Conservation (phyloP, 176 grass and related monocot species). For the Zea mays region DNA sequence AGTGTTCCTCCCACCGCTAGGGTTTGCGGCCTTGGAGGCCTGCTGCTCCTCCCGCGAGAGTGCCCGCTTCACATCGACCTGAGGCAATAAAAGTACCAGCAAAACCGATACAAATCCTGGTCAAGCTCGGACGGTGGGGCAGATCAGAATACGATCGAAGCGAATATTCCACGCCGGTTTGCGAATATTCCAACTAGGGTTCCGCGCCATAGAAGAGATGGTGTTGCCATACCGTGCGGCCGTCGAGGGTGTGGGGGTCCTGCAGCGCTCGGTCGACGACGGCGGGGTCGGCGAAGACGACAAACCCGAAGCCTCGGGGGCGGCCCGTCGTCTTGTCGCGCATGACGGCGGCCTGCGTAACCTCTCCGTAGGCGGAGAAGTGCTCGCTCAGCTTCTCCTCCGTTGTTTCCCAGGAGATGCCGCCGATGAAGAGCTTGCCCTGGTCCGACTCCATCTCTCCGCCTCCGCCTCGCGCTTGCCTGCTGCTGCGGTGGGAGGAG, state of each 20-base stretch:
- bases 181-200: slow-evolving; percentile 49
- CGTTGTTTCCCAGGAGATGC: slow-evolving; percentile 98
- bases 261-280: slow-evolving; percentile 79
- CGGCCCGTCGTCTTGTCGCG: slow-evolving; percentile 87
- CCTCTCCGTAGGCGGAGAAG: slow-evolving; percentile 79
- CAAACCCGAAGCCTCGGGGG: slow-evolving; percentile 95
- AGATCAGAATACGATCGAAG: slow-evolving; percentile 26
- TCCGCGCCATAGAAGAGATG: not conserved
- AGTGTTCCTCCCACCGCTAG: slow-evolving; percentile 46
- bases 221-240: slow-evolving; percentile 58
- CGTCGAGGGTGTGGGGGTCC: slow-evolving; percentile 87
- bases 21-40: slow-evolving; percentile 65
- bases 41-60: slow-evolving; percentile 97
- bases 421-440: slow-evolving; percentile 97
- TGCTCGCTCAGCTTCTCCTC: slow-evolving; percentile 94
- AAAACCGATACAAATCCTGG: slow-evolving; percentile 15
- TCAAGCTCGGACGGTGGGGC: not conserved
- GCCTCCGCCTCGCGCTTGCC: slow-evolving; percentile 27
- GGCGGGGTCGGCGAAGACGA: slow-evolving; percentile 83
- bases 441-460: slow-evolving; percentile 87
- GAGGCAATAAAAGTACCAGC: slow-evolving; percentile 32
- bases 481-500: slow-evolving; percentile 1
- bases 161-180: slow-evolving; percentile 28
- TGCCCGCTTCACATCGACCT: slow-evolving; percentile 98
- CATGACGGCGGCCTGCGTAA: slow-evolving; percentile 87